Percentiles rank a stretch among this genome's conserved stretches.
Evolutionary conservation across 1,284 basidiomycete species (phyloP).

Genomic region (Meira nashicola): DNA sequence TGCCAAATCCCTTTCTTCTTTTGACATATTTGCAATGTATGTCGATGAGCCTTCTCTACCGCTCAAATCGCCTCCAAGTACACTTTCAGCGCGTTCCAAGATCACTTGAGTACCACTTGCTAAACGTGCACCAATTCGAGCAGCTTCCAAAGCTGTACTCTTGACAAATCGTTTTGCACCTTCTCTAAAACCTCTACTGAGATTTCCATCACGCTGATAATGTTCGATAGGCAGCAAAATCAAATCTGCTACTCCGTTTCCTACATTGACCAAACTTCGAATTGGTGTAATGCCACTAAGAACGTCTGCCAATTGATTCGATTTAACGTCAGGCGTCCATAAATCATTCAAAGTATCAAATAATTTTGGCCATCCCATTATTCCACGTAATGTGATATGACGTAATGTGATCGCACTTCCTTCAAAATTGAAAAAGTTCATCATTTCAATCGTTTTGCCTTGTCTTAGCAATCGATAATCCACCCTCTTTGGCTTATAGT

Average conservation of each 20-base stretch:
- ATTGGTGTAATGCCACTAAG: slow-evolving; percentile 96
- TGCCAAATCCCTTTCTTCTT: slow-evolving; percentile 20
- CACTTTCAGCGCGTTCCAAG: slow-evolving; percentile 87
- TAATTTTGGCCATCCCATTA: slow-evolving; percentile 80
- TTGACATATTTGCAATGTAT: slow-evolving; percentile 8
- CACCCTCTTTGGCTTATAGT: slow-evolving; percentile 96
- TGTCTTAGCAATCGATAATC: slow-evolving; percentile 77
- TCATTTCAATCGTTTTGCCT: slow-evolving; percentile 88
- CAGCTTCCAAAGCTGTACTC: slow-evolving; percentile 86
- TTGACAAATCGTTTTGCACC: slow-evolving; percentile 87
- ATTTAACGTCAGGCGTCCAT: slow-evolving; percentile 99
- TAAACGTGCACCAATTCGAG: slow-evolving; percentile 86
- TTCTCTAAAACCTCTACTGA: slow-evolving; percentile 86
- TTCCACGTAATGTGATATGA: slow-evolving; percentile 82
- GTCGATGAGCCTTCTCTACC: slow-evolving; percentile 56
- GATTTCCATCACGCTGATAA: slow-evolving; percentile 91
- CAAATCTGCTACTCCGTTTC: slow-evolving; percentile 89
- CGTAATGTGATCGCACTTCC: slow-evolving; percentile 95
- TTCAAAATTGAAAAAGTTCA: slow-evolving; percentile 99
- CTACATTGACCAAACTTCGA: slow-evolving; percentile 82
- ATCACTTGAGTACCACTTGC: slow-evolving; percentile 97
- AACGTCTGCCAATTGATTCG: slow-evolving; percentile 92
- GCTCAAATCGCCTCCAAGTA: slow-evolving; percentile 64
- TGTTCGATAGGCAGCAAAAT: slow-evolving; percentile 93
- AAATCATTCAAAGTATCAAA: slow-evolving; percentile 89